Base-by-base conservation (phyloP, 1,284 basidiomycete species). In the Wallemia hederae region DNA sequence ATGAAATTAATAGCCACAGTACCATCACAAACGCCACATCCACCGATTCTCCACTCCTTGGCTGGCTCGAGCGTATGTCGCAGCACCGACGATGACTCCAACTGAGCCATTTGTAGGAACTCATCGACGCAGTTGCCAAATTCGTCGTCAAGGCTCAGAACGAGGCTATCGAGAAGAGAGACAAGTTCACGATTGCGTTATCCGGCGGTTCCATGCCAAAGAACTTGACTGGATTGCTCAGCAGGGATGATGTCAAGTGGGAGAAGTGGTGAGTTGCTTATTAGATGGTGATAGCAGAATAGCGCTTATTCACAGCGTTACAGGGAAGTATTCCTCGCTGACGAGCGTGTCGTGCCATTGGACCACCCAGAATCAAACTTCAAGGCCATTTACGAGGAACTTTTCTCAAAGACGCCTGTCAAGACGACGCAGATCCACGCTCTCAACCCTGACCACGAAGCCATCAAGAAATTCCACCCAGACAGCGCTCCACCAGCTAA, bases 281-380 rank as follows among this genome's bases (percentile, higher is more conserved):
- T 24, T 17, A n/a, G 49, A 56, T 17, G n/a, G 15, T 27, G 24
- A 57, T 25, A 3, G 57, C 17, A 27, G n/a, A 19, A 15, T 14
- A 59, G 24, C 14, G 27, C 19, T 27, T 19, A 17, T 55, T 60
- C 15, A 25, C 27, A 9, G 5, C 5, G 11, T 24, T 56, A 33
- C 70, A 97, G 91, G 91, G 88, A 97, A 67, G 81, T 98, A 67
- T 99, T 85, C 74, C 98, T 97, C 71, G 89, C 83, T 60, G 94
- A 99, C 71, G 94, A 99, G 74, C 85, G 94, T 61, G 80, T 83
- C 61, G 94, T 99, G 15, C 88, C 90, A 0, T 80, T 97, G 67
- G 82, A 91, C 73, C 78, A 94, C 69, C 77, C 81, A 60, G 91
- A 97, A 69, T 90, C 86, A 49, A 98, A 98, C 73, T 90, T 92